These are phyloP conservation scores for Globisporangium viniferum DNA, from an alignment of 352 stramenopile genomes.

Conservation along the genomic window DNA sequence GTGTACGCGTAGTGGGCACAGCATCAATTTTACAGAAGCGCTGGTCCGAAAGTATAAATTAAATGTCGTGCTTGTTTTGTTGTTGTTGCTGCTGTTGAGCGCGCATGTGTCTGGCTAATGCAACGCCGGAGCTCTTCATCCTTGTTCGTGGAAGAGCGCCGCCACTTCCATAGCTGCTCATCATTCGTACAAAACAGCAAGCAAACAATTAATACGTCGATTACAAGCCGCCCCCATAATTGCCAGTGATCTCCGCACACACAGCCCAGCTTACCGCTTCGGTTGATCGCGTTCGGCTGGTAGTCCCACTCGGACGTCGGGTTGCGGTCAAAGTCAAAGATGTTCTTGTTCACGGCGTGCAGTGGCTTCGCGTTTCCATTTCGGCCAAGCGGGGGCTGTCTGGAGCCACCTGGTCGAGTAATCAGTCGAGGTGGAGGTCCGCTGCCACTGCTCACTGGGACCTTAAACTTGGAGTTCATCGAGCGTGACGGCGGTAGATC, in stretches of 20 bases:
- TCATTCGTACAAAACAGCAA: background rate
- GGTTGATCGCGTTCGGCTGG: constrained; percentile 32
- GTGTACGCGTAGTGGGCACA: background rate
- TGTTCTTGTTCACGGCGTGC: constrained; percentile 2
- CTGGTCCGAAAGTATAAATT: background rate
- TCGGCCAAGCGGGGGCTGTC: constrained; percentile 9
- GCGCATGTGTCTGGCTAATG: background rate
- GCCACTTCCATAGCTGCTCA: constrained; percentile 52
- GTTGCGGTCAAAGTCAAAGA: constrained; percentile 53
- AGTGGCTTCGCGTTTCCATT: constrained; percentile 1
- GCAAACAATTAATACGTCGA: background rate
- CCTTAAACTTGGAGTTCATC: constrained; percentile 33
- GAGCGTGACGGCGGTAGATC: constrained; percentile 1
- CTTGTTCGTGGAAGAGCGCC: constrained; percentile 31
- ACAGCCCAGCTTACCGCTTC: constrained; percentile 32
- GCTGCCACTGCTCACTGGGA: constrained; percentile 17
- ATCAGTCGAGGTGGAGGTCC: constrained; percentile 3
- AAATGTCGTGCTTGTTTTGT: background rate
- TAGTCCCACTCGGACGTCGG: constrained; percentile 68
- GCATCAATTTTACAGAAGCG: background rate
- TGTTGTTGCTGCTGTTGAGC: background rate
- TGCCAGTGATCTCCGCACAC: background rate
- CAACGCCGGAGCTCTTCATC: background rate
- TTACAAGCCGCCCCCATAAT: constrained; percentile 2
- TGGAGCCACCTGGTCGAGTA: constrained; percentile 17